A percentile compares a stretch with the other conserved stretches of the same genome.
Evolutionary conservation across 441 rosid species (phyloP).

Genomic region (Gossypium gossypioides): DNA sequence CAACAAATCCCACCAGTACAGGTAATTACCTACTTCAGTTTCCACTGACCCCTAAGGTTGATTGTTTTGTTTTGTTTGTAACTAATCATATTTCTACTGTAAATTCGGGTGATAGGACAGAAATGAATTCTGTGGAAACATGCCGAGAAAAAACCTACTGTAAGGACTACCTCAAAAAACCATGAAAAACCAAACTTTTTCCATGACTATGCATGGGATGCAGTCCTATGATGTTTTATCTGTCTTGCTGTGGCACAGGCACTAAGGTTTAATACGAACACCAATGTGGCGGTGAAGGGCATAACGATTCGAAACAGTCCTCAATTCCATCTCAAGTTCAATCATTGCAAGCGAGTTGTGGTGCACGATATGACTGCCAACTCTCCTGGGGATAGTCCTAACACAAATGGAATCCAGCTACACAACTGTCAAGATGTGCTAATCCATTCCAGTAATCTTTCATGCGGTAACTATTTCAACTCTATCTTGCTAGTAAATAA

Average conservation of each 20-base stretch:
- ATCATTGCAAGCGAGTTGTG: constrained; percentile 58
- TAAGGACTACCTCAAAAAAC: constrained; percentile 32
- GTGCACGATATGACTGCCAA: constrained; percentile 55
- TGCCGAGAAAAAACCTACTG: constrained; percentile 89
- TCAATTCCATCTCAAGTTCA: constrained; percentile 88
- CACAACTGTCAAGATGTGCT: constrained; percentile 81
- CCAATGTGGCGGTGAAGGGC: constrained; percentile 56
- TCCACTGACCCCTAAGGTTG: not conserved
- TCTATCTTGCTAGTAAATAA: not conserved
- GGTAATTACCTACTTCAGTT: constrained; percentile 29
- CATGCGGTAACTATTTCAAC: constrained; percentile 54
- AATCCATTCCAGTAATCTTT: constrained; percentile 58
- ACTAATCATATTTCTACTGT: constrained; percentile 15
- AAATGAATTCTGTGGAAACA: constrained; percentile 45
- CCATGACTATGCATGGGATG: not conserved
- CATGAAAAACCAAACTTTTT: not conserved
- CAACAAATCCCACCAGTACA: constrained; percentile 45
- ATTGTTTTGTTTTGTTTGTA: not conserved
- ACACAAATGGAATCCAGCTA: constrained; percentile 90
- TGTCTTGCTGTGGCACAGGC: constrained; percentile 39
- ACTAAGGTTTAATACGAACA: constrained; percentile 69
- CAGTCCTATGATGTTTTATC: constrained; percentile 12
- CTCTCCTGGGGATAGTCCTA: constrained; percentile 92
- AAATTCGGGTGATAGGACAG: constrained; percentile 38
- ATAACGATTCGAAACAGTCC: constrained; percentile 88